phyloP scores from a whole-genome alignment of 2,329 filamentous ascomycete genomes.

The Fusarium chlamydosporum region DNA sequence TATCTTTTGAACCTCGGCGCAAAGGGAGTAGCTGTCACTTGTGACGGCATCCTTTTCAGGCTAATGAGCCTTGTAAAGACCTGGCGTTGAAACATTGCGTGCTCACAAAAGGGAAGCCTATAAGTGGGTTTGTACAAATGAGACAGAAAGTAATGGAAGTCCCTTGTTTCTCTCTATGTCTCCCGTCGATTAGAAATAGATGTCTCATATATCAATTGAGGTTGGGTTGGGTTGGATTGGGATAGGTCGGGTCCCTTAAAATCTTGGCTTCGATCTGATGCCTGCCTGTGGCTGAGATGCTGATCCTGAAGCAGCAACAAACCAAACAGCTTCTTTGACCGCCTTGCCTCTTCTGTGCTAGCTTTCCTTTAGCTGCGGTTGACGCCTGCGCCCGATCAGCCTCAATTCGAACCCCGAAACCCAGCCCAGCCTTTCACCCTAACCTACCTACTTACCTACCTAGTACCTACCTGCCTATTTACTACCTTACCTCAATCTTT shows the following conservation, averaged over 20 bases:
- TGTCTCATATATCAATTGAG: slow-evolving; percentile 15
- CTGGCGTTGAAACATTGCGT: slow-evolving; percentile 37
- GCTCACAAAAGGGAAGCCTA: not conserved
- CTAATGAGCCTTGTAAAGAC: slow-evolving; percentile 4
- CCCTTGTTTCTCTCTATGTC: not conserved
- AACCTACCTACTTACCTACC: slow-evolving; percentile 18
- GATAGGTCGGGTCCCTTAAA: slow-evolving; percentile 10
- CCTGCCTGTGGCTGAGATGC: slow-evolving; percentile 35
- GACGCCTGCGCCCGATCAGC: slow-evolving; percentile 47
- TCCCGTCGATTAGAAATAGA: not conserved
- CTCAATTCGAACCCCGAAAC: slow-evolving; percentile 47
- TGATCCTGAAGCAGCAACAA: slow-evolving; percentile 24
- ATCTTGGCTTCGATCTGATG: slow-evolving; percentile 22
- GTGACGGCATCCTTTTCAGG: not conserved
- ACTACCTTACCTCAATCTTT: slow-evolving; percentile 3
- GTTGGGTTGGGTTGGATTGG: slow-evolving; percentile 2
- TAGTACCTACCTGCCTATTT: slow-evolving; percentile 5
- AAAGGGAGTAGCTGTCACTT: slow-evolving; percentile 11
- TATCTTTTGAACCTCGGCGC: slow-evolving; percentile 56
- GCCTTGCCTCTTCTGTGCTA: slow-evolving; percentile 47
- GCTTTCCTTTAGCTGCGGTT: slow-evolving; percentile 32
- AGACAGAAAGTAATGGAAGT: not conserved
- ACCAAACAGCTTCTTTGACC: slow-evolving; percentile 45
- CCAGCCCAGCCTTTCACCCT: slow-evolving; percentile 47
- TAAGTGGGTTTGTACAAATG: not conserved